Evolutionary conservation across 2,329 filamentous ascomycete species (phyloP), one percentile per base, ranked within the genome.

Genomic region (Colletotrichum sp.): DNA sequence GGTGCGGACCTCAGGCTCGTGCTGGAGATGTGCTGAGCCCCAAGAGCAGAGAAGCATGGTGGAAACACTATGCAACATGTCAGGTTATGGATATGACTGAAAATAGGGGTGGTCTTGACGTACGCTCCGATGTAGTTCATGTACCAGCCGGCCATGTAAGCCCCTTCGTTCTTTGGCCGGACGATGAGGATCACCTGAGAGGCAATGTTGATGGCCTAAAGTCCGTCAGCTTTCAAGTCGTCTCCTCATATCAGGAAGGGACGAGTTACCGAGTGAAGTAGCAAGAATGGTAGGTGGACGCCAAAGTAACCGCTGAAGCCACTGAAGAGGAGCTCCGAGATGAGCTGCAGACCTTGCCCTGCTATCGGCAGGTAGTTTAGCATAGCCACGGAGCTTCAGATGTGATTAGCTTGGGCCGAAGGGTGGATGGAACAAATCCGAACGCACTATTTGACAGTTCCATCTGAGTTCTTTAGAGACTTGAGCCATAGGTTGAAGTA

Each of bases 101-200:
- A 8, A 2, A 10, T 52, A 6, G 8, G 24, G 15, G 6, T 30
- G 1, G 6, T 10, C 9, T 24, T 48, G 7, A 52, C 73, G 18
- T 34, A 72, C 73, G 73, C 73, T 68, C 63, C 73, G 12, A 72
- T 72, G 16, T 68, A 75, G 18, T 75, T 75, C 69, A 75, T 72
- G 57, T 75, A 75, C 63, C 73, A 75, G 15, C 73, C 73, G 13
- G 71, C 52, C 66, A 76, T 76, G 24, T 70, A 70, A 7, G 75
- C 71, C 15, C 55, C 30, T 55, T 75, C 55, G 2, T 76, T 76
- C 6, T 18, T 70, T 3, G 75, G 71, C 4, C 65, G 66, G 30
- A 75, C n/a, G 22, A 70, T 74, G 15, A 70, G 52, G 3, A 76
- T 76, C 5, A 74, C 34, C n/a, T 67, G 66, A 1, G 73, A 75